Conservation (phyloP, 768 basidiomycete species). For the Cystoderma amianthinum region DNA sequence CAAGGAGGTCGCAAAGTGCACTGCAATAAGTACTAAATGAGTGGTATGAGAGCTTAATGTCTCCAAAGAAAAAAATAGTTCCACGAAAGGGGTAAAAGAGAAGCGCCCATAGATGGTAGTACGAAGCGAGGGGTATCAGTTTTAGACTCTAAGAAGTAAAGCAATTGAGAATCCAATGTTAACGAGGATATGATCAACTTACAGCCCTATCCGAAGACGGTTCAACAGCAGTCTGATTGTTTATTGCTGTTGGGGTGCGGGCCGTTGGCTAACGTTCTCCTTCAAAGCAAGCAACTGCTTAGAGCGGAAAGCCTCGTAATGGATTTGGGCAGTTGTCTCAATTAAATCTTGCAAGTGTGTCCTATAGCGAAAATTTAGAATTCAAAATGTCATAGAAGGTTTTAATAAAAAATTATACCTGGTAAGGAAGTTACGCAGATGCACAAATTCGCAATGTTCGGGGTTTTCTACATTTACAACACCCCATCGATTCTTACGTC, state of each 20-base stretch:
- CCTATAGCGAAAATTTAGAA: too few relatives aligned
- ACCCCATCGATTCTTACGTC: constrained; percentile 97
- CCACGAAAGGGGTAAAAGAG: too few relatives aligned
- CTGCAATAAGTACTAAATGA: background rate
- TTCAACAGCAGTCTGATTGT: background rate
- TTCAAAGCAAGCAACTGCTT: constrained; percentile 97
- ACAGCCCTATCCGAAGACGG: background rate
- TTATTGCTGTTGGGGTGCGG: constrained; percentile 30
- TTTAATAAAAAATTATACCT: constrained; percentile 36
- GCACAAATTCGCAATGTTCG: constrained; percentile 96
- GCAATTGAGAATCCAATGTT: background rate
- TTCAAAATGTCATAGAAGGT: background rate
- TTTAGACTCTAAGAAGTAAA: constrained; percentile 5
- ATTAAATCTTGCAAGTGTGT: constrained; percentile 98
- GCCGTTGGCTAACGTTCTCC: constrained; percentile 81
- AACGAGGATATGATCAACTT: background rate
- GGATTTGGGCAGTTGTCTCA: constrained; percentile 97
- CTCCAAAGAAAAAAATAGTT: background rate
- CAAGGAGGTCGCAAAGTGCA: background rate
- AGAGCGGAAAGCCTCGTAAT: constrained; percentile 99
- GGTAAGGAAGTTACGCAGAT: constrained; percentile 95
- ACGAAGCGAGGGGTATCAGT: constrained; percentile 11
- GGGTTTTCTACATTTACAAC: constrained; percentile 98
- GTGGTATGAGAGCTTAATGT: background rate
- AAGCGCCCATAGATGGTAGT: background rate